Percentiles rank a stretch among this genome's conserved stretches.
These are phyloP conservation scores for Phaffomyces thermotolerans DNA, from an alignment of 805 yeast species.

Conservation along the genomic window DNA sequence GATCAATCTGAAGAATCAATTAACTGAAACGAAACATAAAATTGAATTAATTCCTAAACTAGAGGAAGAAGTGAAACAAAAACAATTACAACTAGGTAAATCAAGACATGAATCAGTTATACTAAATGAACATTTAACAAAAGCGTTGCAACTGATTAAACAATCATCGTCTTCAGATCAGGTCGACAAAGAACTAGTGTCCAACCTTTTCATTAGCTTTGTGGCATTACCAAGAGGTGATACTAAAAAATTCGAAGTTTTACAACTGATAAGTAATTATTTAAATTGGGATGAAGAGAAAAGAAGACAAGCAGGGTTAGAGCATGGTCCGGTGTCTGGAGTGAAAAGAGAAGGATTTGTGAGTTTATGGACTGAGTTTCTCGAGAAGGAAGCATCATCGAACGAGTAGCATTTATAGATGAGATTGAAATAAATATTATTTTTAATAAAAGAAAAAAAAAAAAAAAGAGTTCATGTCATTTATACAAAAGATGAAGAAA, in stretches of 20 bases:
- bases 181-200: constrained; percentile 82
- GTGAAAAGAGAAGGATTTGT: constrained; percentile 44
- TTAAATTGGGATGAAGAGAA: constrained; percentile 85
- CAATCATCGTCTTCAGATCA: constrained; percentile 67
- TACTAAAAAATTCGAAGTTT: constrained; percentile 87
- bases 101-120: constrained; percentile 91
- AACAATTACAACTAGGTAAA: constrained; percentile 78
- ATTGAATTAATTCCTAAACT: constrained; percentile 25
- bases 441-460: neutral
- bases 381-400: constrained; percentile 56
- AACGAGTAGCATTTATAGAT: no score
- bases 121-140: constrained; percentile 90
- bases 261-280: constrained; percentile 73
- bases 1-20: neutral
- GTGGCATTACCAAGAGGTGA: constrained; percentile 87
- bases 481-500: no score
- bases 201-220: constrained; percentile 80
- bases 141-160: constrained; percentile 79
- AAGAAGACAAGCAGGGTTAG: constrained; percentile 67
- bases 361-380: constrained; percentile 70
- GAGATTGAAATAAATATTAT: no score
- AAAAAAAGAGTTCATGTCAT: no score
- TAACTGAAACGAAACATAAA: neutral
- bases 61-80: constrained; percentile 55
- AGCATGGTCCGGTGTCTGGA: constrained; percentile 22